Evolutionary conservation across 1,139 yeast genomes (phyloP).

Genomic region (Debaryomyces psychrophilus): DNA sequence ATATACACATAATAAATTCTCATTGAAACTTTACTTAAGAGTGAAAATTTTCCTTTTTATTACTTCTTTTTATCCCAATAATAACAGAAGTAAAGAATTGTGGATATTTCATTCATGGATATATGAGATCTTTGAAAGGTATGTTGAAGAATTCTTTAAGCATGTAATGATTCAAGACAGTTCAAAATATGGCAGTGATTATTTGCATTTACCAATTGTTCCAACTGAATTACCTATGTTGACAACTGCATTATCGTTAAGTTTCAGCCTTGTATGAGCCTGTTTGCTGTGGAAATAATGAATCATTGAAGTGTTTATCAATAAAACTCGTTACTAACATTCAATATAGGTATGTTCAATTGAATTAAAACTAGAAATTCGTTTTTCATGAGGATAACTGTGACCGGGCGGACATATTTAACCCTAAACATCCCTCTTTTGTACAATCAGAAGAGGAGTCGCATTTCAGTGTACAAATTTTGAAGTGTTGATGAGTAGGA

Average conservation of each 20-base stretch:
- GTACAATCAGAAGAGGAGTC: slow-evolving; percentile 58
- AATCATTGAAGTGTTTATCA: background rate
- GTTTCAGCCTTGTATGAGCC: slow-evolving; percentile 89
- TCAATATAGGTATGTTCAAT: slow-evolving; percentile 22
- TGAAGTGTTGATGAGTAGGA: slow-evolving; percentile 54
- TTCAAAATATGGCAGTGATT: slow-evolving; percentile 54
- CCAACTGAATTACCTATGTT: slow-evolving; percentile 76
- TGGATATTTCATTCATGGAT: slow-evolving; percentile 9
- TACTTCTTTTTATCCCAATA: slow-evolving; percentile 11
- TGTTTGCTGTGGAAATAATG: slow-evolving; percentile 4
- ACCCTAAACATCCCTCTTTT: slow-evolving; percentile 50
- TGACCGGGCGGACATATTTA: slow-evolving; percentile 84
- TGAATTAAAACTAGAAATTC: slow-evolving; percentile 10
- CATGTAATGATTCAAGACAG: background rate
- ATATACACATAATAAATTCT: slow-evolving; percentile 1
- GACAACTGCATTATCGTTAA: slow-evolving; percentile 78
- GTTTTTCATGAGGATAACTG: slow-evolving; percentile 52
- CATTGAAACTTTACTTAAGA: background rate
- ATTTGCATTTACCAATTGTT: slow-evolving; percentile 79
- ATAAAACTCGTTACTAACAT: slow-evolving; percentile 24
- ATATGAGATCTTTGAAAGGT: slow-evolving; percentile 23
- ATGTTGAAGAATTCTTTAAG: slow-evolving; percentile 13
- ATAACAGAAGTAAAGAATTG: background rate
- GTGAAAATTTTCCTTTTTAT: slow-evolving; percentile 12
- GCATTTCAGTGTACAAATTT: slow-evolving; percentile 70